A percentile compares a stretch with the other conserved stretches of the same genome.
These are phyloP conservation scores for Ophiostoma perfectum DNA, from an alignment of 2,329 filamentous ascomycete genomes.

Conservation along the genomic window DNA sequence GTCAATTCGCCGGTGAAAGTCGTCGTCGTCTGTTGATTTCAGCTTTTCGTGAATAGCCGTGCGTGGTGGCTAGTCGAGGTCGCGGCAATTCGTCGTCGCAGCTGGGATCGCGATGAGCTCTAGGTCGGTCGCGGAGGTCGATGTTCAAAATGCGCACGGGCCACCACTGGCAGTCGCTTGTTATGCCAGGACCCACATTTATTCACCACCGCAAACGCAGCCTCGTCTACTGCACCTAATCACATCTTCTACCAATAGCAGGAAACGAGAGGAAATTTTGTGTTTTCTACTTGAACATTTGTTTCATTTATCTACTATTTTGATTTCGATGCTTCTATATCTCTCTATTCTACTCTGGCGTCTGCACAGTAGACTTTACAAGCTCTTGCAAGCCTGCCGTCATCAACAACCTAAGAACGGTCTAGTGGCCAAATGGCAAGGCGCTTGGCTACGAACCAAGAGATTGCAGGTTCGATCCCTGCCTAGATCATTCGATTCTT, in stretches of 20 bases:
- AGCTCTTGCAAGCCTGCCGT: background rate
- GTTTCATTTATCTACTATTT: background rate
- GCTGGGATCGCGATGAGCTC: constrained; percentile 1
- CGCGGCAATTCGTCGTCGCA: background rate
- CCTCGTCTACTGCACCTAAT: background rate
- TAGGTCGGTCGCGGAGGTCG: background rate
- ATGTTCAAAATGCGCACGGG: background rate
- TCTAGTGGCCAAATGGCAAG: constrained; percentile 34
- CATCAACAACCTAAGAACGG: constrained; percentile 9
- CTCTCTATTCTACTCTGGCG: background rate
- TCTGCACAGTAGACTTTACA: background rate
- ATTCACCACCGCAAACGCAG: background rate
- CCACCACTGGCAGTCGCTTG: constrained; percentile 2
- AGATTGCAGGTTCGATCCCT: constrained; percentile 38
- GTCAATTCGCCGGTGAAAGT: too few species aligned
- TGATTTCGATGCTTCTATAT: background rate
- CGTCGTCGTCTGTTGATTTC: too few species aligned
- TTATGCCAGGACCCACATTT: background rate
- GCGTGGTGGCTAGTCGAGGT: background rate
- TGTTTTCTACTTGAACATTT: background rate
- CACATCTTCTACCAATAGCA: background rate
- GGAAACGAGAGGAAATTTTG: background rate
- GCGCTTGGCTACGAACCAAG: constrained; percentile 38
- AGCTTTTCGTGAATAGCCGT: background rate
- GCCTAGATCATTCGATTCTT: constrained; percentile 27